A percentile compares a stretch with the other conserved stretches of the same genome.
These are phyloP conservation scores for Aspergillus puulaauensis DNA, from an alignment of 2,329 filamentous ascomycete genomes.

Conservation along the genomic window DNA sequence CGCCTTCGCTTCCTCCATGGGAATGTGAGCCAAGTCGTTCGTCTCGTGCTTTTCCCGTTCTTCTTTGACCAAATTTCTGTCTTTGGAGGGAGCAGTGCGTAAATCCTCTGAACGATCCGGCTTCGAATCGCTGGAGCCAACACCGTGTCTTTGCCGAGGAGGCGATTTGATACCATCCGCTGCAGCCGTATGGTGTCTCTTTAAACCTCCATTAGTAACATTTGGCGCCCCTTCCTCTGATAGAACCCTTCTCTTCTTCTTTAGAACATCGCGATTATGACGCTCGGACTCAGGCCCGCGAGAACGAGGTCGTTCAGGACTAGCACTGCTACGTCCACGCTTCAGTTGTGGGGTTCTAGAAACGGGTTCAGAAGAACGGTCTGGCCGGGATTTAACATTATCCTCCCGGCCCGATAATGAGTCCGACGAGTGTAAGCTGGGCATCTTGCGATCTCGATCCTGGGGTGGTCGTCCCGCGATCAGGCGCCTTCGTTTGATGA, in stretches of 20 bases:
- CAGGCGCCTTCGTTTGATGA: slow-evolving; percentile 38
- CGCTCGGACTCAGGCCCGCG: slow-evolving; percentile 32
- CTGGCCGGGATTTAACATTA: slow-evolving; percentile 28
- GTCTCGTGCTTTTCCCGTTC: slow-evolving; percentile 31
- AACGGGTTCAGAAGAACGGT: slow-evolving; percentile 26
- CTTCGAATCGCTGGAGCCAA: slow-evolving; percentile 19
- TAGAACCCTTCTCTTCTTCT: slow-evolving; percentile 45
- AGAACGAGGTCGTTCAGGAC: slow-evolving; percentile 40
- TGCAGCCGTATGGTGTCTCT: slow-evolving; percentile 25
- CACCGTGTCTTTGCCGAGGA: slow-evolving; percentile 18
- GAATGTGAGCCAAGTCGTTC: slow-evolving; percentile 28
- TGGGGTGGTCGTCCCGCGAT: slow-evolving; percentile 43
- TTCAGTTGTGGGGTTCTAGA: slow-evolving; percentile 32
- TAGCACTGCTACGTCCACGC: slow-evolving; percentile 41
- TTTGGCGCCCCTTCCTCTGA: slow-evolving; percentile 38
- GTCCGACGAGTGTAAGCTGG: slow-evolving; percentile 42
- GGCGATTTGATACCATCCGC: slow-evolving; percentile 20
- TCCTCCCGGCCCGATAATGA: slow-evolving; percentile 42
- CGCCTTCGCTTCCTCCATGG: slow-evolving; percentile 30
- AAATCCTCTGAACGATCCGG: slow-evolving; percentile 16
- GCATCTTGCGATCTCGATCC: slow-evolving; percentile 34
- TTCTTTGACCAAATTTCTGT: slow-evolving; percentile 29
- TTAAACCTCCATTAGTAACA: slow-evolving; percentile 29
- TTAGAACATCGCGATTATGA: slow-evolving; percentile 34
- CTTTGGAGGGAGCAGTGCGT: slow-evolving; percentile 16